A percentile compares a stretch with the other conserved stretches of the same genome.
Evolutionary conservation across 1,284 basidiomycete species (phyloP).

Genomic region (Lentinus polychrous): DNA sequence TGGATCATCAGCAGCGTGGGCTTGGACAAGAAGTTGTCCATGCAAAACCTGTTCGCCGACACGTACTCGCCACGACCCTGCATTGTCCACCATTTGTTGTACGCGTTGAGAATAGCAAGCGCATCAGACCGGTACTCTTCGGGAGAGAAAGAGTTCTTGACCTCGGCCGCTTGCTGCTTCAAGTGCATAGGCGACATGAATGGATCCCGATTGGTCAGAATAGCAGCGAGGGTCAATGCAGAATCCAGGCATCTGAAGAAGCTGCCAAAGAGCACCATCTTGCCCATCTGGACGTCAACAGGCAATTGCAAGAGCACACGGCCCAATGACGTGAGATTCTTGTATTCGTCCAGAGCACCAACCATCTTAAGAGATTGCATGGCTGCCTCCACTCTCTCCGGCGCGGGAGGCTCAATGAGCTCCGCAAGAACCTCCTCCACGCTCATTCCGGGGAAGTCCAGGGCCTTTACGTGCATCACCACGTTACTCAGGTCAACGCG

Average conservation of each 20-base stretch:
- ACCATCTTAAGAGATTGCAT: conserved; percentile 81
- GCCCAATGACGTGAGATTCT: conserved; percentile 84
- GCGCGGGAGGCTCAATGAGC: conserved; percentile 87
- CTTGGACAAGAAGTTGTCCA: conserved; percentile 86
- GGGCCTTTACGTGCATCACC: conserved; percentile 96
- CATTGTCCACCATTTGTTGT: conserved; percentile 75
- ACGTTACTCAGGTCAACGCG: conserved; percentile 87
- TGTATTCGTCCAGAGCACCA: conserved; percentile 76
- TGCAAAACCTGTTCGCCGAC: conserved; percentile 72
- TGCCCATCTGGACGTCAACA: conserved; percentile 86
- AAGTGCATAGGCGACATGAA: conserved; percentile 80
- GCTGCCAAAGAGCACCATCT: conserved; percentile 84
- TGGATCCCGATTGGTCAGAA: conserved; percentile 86
- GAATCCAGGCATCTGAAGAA: conserved; percentile 94
- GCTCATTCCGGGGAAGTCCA: conserved; percentile 83
- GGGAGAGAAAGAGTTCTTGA: conserved; percentile 81
- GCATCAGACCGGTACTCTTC: conserved; percentile 82
- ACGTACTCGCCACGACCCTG: conserved; percentile 59
- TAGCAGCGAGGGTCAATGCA: conserved; percentile 84
- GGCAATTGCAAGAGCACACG: conserved; percentile 86
- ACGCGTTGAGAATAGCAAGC: conserved; percentile 77
- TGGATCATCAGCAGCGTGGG: conserved; percentile 79
- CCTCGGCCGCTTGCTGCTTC: conserved; percentile 55
- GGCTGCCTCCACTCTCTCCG: conserved; percentile 74
- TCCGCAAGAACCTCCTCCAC: conserved; percentile 84